Evolutionary conservation across 2,329 filamentous ascomycete genomes (phyloP).

Genomic region (Colletotrichum lupini): DNA sequence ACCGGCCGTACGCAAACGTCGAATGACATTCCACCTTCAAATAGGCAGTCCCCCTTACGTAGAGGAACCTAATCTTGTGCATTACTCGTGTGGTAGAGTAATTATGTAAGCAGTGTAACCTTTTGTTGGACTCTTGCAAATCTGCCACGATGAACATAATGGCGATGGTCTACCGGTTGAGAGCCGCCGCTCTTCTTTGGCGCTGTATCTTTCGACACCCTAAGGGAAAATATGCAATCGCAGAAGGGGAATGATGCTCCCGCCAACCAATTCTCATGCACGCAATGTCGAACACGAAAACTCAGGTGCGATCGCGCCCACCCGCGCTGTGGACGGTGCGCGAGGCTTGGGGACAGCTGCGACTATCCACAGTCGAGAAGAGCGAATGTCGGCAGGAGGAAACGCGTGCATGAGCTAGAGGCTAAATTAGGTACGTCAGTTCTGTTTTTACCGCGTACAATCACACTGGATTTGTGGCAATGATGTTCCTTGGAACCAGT

Average conservation of each 20-base stretch:
- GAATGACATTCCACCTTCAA: background rate
- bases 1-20: background rate
- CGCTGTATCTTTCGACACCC: background rate
- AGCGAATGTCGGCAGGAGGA: slow-evolving; percentile 33
- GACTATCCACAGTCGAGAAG: slow-evolving; percentile 42
- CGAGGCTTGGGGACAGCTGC: slow-evolving; percentile 37
- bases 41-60: background rate
- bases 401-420: slow-evolving; percentile 43
- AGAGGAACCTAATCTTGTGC: background rate
- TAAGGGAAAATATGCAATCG: slow-evolving; percentile 2
- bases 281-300: slow-evolving; percentile 42
- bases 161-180: too few relatives aligned
- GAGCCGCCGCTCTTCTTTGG: too few relatives aligned
- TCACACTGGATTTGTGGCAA: too few relatives aligned
- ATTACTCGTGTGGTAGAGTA: background rate
- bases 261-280: slow-evolving; percentile 39
- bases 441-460: background rate
- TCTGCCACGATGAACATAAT: too few relatives aligned
- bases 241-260: background rate
- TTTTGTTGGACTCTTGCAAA: background rate
- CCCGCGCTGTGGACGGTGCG: slow-evolving; percentile 42
- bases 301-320: slow-evolving; percentile 43
- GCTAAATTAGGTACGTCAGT: background rate
- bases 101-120: background rate
- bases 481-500: too few relatives aligned